Conservation (phyloP, 1,284 basidiomycete genomes). For the Irpex rosettiformis region DNA sequence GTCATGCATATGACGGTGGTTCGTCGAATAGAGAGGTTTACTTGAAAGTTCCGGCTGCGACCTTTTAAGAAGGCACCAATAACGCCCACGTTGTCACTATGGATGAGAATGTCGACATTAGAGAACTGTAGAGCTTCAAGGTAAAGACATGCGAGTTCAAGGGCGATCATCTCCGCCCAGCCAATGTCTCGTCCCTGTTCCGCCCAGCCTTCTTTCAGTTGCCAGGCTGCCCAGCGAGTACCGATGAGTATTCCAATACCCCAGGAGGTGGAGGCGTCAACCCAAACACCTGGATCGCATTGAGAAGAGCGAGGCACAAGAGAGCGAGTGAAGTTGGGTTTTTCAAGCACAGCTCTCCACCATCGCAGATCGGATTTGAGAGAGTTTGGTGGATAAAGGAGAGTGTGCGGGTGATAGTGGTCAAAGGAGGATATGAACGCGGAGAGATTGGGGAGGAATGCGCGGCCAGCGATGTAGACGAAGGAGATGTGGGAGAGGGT, state of each 20-base stretch:
- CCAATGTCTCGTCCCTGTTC: constrained; percentile 28
- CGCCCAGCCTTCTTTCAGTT: constrained; percentile 25
- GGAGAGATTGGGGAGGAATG: neutral
- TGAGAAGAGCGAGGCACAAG: constrained; percentile 9
- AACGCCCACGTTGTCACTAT: constrained; percentile 38
- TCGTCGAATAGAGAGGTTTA: constrained; percentile 24
- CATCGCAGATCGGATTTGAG: constrained; percentile 28
- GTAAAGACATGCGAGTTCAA: constrained; percentile 27
- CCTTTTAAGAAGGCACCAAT: constrained; percentile 33
- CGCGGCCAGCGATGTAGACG: constrained; percentile 14
- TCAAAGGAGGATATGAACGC: constrained; percentile 5
- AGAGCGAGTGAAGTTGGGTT: constrained; percentile 6
- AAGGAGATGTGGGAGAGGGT: constrained; percentile 34
- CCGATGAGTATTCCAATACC: constrained; percentile 35
- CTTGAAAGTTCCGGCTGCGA: constrained; percentile 27
- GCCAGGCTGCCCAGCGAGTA: constrained; percentile 30
- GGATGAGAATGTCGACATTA: constrained; percentile 22
- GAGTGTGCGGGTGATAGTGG: constrained; percentile 19
- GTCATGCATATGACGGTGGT: constrained; percentile 19
- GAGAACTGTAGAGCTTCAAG: constrained; percentile 1
- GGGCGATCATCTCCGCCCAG: constrained; percentile 39
- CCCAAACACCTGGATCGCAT: constrained; percentile 24
- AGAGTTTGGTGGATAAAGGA: constrained; percentile 16
- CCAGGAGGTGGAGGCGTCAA: constrained; percentile 35
- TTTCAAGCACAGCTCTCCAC: constrained; percentile 23